Conservation (phyloP, 441 rosid species). For the Hura crepitans region DNA sequence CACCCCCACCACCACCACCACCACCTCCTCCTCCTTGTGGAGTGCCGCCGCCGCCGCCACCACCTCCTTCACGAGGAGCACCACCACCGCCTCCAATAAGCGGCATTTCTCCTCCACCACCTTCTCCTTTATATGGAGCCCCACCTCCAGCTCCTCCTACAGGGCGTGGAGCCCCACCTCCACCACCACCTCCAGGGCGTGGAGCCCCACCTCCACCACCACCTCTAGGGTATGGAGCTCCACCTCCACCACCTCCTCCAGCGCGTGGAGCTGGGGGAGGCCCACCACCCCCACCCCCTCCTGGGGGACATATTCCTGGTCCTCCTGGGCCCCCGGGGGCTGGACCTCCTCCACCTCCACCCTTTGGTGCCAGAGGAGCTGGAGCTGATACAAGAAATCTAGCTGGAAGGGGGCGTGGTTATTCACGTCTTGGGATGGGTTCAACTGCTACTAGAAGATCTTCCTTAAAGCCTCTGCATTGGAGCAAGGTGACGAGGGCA, state of each 20-base stretch:
- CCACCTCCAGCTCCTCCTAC: conserved; percentile 6
- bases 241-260: conserved; percentile 50
- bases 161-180: conserved; percentile 27
- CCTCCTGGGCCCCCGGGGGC: conserved; percentile 59
- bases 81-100: background rate
- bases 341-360: conserved; percentile 64
- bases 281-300: conserved; percentile 56
- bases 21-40: conserved; percentile 29
- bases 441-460: conserved; percentile 56
- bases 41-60: conserved; percentile 22
- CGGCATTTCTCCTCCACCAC: conserved; percentile 7
- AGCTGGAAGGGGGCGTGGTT: conserved; percentile 74
- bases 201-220: conserved; percentile 31
- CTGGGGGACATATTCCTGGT: conserved; percentile 3
- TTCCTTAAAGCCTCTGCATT: conserved; percentile 89
- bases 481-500: conserved; percentile 97
- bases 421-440: conserved; percentile 49
- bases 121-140: background rate
- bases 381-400: conserved; percentile 31
- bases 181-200: conserved; percentile 33
- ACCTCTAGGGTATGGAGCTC: conserved; percentile 37
- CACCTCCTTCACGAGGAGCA: background rate
- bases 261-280: conserved; percentile 38
- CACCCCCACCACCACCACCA: conserved; percentile 20
- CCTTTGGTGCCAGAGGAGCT: conserved; percentile 40